Percentiles rank a stretch among this genome's conserved stretches.
Conservation (phyloP, 208 protist species). For the Leishmania braziliensis region DNA sequence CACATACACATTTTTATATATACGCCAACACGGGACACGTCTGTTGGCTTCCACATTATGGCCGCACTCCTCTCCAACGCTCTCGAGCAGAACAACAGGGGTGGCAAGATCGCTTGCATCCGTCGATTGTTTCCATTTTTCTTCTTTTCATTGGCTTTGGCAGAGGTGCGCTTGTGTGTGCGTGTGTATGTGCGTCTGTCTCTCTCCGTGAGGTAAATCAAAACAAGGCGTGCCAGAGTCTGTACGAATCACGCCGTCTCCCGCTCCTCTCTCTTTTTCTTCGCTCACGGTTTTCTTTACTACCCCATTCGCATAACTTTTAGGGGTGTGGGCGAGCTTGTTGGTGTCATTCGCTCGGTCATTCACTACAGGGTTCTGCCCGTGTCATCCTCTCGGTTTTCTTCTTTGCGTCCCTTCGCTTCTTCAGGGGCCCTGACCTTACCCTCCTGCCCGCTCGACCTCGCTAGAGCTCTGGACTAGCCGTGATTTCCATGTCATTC, state of each 20-base stretch:
- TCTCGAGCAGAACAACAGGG: background rate
- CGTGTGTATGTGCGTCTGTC: background rate
- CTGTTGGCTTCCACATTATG: background rate
- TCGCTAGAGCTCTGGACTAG: background rate
- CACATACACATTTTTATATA: background rate
- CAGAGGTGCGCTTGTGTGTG: background rate
- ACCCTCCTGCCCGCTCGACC: background rate
- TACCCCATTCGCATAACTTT: background rate
- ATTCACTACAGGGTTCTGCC: background rate
- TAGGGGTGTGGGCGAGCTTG: background rate
- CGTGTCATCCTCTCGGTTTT: background rate
- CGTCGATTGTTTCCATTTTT: background rate
- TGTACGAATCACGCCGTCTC: background rate
- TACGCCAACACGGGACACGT: background rate
- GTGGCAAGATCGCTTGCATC: background rate
- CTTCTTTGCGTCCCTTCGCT: background rate
- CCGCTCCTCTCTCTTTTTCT: background rate
- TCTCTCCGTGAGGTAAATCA: no score
- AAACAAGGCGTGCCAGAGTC: background rate
- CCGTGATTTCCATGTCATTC: background rate
- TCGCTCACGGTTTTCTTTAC: background rate
- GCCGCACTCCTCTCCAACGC: background rate
- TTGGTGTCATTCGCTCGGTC: background rate
- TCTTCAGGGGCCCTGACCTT: background rate
- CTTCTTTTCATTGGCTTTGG: slow-evolving; percentile 17